These are phyloP conservation scores for Apium graveolens DNA, from an alignment of 129 eudicot species.

Conservation along the genomic window DNA sequence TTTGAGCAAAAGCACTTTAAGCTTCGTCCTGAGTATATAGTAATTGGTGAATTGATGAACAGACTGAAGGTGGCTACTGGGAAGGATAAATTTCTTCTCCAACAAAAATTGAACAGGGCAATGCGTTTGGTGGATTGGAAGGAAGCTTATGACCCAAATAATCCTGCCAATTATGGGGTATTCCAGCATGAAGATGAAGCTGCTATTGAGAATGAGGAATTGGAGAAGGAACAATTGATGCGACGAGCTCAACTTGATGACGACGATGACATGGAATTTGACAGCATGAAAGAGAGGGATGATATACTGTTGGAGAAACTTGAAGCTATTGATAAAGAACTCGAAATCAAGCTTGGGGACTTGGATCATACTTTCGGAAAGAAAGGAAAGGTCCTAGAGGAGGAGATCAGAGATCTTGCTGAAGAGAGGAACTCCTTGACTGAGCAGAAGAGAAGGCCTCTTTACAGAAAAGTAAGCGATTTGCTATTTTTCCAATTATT, in stretches of 20 bases:
- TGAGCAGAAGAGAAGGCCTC: constrained; percentile 75
- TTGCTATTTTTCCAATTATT: neutral
- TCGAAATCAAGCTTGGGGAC: constrained; percentile 65
- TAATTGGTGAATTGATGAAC: constrained; percentile 81
- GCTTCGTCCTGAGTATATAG: constrained; percentile 59
- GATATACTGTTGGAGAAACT: constrained; percentile 55
- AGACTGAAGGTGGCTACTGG: constrained; percentile 68
- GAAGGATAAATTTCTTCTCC: constrained; percentile 84
- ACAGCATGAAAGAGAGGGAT: constrained; percentile 76
- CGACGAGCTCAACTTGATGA: constrained; percentile 28
- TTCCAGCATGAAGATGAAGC: constrained; percentile 40
- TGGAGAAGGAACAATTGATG: constrained; percentile 29
- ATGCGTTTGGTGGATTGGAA: constrained; percentile 59
- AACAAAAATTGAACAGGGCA: constrained; percentile 82
- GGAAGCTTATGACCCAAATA: constrained; percentile 81
- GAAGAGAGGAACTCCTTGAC: constrained; percentile 85
- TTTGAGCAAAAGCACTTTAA: constrained; percentile 64
- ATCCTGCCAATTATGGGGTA: constrained; percentile 73
- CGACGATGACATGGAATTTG: constrained; percentile 54
- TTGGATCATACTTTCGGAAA: constrained; percentile 87
- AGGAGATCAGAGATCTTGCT: constrained; percentile 87
- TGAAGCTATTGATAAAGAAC: constrained; percentile 54
- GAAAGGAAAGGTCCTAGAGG: constrained; percentile 79
- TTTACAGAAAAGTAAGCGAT: constrained; percentile 68
- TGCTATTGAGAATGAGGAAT: constrained; percentile 25